phyloP scores from a whole-genome alignment of 139 green algal genomes.

The Haematococcus lacustris region DNA sequence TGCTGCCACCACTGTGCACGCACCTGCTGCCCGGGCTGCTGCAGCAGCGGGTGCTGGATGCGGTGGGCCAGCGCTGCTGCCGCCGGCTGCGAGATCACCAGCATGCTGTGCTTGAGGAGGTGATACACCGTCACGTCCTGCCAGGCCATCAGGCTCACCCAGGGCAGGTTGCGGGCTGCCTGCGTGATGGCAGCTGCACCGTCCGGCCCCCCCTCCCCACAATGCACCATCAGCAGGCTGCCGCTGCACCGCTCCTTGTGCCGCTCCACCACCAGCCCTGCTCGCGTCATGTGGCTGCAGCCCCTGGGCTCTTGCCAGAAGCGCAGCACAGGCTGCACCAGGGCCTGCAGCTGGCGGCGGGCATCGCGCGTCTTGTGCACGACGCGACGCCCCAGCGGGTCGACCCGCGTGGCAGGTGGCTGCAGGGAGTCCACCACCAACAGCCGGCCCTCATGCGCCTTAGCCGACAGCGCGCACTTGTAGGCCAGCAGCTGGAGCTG shows the following conservation, averaged over 20 bases:
- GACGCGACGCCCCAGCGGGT: not conserved
- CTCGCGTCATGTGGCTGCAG: constrained; percentile 1
- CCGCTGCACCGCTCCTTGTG: not conserved
- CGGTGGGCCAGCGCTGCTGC: no score
- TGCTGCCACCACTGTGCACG: no score
- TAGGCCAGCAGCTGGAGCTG: constrained; percentile 53
- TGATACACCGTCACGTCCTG: constrained; percentile 79
- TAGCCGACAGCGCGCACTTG: constrained; percentile 73
- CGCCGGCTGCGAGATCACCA: no score
- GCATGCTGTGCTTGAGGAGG: constrained; percentile 69
- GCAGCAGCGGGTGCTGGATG: no score
- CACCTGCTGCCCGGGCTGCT: no score
- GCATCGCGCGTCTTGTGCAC: constrained; percentile 21
- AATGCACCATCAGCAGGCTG: constrained; percentile 10
- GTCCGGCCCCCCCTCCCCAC: constrained; percentile 3
- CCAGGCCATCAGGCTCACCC: constrained; percentile 56
- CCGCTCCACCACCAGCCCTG: not conserved
- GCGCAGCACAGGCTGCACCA: constrained; percentile 34
- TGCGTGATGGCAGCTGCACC: constrained; percentile 33
- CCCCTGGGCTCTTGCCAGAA: not conserved
- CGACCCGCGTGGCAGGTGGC: constrained; percentile 5
- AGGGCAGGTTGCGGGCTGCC: constrained; percentile 51
- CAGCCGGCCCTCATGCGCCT: constrained; percentile 64
- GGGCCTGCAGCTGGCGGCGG: constrained; percentile 17
- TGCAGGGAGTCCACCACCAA: constrained; percentile 65